Conservation (phyloP, 2,329 filamentous ascomycete genomes). For the Hawksworthiomyces lignivorus region DNA sequence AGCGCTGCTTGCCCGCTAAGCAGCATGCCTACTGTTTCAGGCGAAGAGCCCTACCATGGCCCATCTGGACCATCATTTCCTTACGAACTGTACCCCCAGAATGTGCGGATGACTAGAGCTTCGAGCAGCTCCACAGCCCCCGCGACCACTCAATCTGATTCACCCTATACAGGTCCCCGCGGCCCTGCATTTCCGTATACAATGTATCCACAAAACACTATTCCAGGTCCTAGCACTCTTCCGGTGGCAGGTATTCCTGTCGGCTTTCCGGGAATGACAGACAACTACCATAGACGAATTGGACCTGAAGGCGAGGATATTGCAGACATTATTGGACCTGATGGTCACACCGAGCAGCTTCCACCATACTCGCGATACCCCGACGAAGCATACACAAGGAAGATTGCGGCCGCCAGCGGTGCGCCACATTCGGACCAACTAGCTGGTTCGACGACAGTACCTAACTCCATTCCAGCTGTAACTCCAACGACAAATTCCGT, state of each 20-base stretch:
- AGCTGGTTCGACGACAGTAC: background rate
- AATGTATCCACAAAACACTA: slow-evolving; percentile 76
- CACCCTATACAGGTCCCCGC: slow-evolving; percentile 50
- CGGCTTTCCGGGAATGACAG: slow-evolving; percentile 63
- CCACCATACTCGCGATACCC: slow-evolving; percentile 89
- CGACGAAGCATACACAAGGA: slow-evolving; percentile 59
- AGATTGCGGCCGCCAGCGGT: slow-evolving; percentile 28
- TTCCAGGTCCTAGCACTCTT: slow-evolving; percentile 40
- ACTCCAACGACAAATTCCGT: background rate
- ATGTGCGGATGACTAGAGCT: slow-evolving; percentile 64
- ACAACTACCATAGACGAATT: slow-evolving; percentile 62
- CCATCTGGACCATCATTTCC: slow-evolving; percentile 72
- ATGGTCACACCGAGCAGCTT: slow-evolving; percentile 84
- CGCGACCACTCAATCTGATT: slow-evolving; percentile 25
- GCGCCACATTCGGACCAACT: slow-evolving; percentile 5
- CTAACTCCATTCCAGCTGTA: background rate
- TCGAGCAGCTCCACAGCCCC: slow-evolving; percentile 56
- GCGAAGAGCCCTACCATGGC: slow-evolving; percentile 62
- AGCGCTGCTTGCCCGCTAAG: slow-evolving; percentile 28
- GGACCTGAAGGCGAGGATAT: slow-evolving; percentile 77
- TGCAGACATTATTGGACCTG: slow-evolving; percentile 78
- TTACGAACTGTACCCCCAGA: slow-evolving; percentile 77
- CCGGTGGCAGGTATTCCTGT: slow-evolving; percentile 45
- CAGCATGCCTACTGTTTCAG: slow-evolving; percentile 14
- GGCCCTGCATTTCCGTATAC: slow-evolving; percentile 78